Percentiles rank a stretch among this genome's conserved stretches.
Conservation (phyloP, 2,329 filamentous ascomycete species). For the Beauveria australis region DNA sequence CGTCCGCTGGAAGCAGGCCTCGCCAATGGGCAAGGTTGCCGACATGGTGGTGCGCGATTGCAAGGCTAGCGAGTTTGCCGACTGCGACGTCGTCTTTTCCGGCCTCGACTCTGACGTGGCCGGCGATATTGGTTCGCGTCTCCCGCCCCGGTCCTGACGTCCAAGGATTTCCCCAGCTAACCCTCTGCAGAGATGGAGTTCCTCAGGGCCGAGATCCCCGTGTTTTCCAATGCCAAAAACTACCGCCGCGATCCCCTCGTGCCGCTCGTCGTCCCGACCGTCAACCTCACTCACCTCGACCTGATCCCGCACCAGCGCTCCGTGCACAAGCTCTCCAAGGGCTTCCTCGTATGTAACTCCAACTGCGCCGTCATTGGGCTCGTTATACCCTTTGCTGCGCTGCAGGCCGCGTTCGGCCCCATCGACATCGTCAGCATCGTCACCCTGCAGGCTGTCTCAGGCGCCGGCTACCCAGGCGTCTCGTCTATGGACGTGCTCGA, state of each 20-base stretch:
- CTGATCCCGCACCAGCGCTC: slow-evolving; percentile 83
- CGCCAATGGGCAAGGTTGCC: slow-evolving; percentile 71
- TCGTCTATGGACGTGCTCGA: slow-evolving; percentile 93
- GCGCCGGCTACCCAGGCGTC: slow-evolving; percentile 84
- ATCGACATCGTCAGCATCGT: slow-evolving; percentile 72
- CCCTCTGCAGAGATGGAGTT: slow-evolving; percentile 72
- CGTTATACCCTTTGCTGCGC: slow-evolving; percentile 87
- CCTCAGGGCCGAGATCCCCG: slow-evolving; percentile 74
- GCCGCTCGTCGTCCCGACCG: slow-evolving; percentile 87
- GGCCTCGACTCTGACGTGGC: slow-evolving; percentile 90
- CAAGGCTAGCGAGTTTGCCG: slow-evolving; percentile 69
- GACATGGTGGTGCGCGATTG: slow-evolving; percentile 82
- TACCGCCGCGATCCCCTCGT: slow-evolving; percentile 85
- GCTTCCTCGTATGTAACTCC: slow-evolving; percentile 94
- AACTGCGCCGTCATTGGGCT: slow-evolving; percentile 97
- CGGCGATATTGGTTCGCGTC: slow-evolving; percentile 68
- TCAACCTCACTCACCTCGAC: slow-evolving; percentile 81
- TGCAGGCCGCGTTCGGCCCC: slow-evolving; percentile 78
- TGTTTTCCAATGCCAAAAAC: slow-evolving; percentile 98
- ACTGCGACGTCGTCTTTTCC: slow-evolving; percentile 90
- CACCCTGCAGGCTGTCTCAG: slow-evolving; percentile 90
- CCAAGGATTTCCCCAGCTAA: background rate
- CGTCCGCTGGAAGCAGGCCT: slow-evolving; percentile 87
- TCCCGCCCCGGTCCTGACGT: background rate
- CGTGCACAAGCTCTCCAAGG: slow-evolving; percentile 64